These are phyloP conservation scores for Corylus americana DNA, from an alignment of 306 rosid species.

Conservation along the genomic window DNA sequence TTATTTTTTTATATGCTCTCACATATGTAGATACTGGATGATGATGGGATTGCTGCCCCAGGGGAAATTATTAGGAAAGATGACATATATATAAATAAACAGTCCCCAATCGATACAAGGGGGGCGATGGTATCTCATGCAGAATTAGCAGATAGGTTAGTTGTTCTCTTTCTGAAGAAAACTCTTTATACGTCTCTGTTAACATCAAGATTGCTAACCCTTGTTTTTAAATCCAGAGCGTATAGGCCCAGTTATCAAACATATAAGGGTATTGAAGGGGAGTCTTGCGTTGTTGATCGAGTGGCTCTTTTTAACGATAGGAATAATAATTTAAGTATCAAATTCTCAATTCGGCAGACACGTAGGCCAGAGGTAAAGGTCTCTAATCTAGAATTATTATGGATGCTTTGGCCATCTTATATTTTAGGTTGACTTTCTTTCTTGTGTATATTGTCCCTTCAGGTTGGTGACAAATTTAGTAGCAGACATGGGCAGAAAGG, in stretches of 20 bases:
- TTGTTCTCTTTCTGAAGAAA: not conserved
- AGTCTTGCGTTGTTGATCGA: conserved; percentile 76
- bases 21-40: conserved; percentile 66
- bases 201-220: conserved; percentile 9
- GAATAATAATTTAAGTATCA: conserved; percentile 65
- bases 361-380: conserved; percentile 89
- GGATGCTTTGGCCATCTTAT: not conserved
- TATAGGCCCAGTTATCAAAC: conserved; percentile 42
- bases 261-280: conserved; percentile 74
- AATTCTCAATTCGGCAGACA: conserved; percentile 77
- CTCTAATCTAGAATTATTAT: conserved; percentile 21
- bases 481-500: conserved; percentile 99
- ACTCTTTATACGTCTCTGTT: conserved; percentile 3
- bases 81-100: conserved; percentile 70
- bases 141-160: conserved; percentile 61
- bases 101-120: conserved; percentile 59
- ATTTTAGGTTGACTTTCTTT: conserved; percentile 25
- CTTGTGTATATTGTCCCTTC: conserved; percentile 25
- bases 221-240: conserved; percentile 50
- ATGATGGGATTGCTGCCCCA: conserved; percentile 93
- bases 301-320: conserved; percentile 80
- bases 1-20: not conserved
- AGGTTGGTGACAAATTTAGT: conserved; percentile 98
- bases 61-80: conserved; percentile 73
- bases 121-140: conserved; percentile 34